These are phyloP conservation scores for Alternaria metachromatica DNA, from an alignment of 2,329 filamentous ascomycete genomes.

Conservation along the genomic window DNA sequence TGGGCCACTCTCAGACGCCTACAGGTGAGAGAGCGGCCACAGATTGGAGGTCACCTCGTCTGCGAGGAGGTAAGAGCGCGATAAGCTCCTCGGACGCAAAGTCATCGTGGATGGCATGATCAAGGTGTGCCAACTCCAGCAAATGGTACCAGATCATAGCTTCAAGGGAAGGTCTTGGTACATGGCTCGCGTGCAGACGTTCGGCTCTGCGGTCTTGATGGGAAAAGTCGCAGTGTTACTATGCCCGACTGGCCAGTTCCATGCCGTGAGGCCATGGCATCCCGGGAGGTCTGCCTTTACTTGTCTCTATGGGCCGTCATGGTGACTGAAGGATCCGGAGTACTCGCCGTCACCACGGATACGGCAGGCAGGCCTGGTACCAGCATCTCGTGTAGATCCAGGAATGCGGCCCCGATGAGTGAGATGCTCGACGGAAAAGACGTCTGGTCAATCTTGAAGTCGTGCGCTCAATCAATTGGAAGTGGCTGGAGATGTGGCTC, in stretches of 20 bases:
- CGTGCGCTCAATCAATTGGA: neutral
- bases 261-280: neutral
- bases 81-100: neutral
- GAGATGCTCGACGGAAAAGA: neutral
- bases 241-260: neutral
- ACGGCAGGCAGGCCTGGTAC: neutral
- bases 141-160: neutral
- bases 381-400: neutral
- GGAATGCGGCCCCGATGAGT: neutral
- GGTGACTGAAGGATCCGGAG: neutral
- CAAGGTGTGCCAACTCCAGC: neutral
- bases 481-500: neutral
- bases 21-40: neutral
- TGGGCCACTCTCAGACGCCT: neutral
- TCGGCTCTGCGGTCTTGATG: fast-evolving
- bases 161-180: neutral
- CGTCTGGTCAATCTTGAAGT: neutral
- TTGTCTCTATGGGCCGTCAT: neutral
- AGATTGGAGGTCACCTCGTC: neutral
- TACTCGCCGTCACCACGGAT: neutral
- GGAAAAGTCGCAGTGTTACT: neutral
- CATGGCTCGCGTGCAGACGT: neutral
- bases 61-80: neutral
- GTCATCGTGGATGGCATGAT: neutral
- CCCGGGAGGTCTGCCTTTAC: neutral